Evolutionary conservation across 441 rosid species (phyloP).

Genomic region (Flueggea neowawraea): DNA sequence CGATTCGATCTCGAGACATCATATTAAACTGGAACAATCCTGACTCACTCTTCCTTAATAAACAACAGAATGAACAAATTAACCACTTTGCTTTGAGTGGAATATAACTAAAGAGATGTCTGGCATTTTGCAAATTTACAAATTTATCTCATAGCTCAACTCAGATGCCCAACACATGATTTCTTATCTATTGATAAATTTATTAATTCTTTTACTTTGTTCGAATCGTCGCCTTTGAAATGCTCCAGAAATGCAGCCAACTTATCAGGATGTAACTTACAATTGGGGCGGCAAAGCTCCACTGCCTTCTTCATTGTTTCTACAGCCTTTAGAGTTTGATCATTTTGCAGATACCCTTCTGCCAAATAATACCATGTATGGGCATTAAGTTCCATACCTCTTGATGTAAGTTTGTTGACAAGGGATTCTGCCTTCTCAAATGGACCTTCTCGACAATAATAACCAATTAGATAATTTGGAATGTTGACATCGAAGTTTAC

Average conservation of each 20-base stretch:
- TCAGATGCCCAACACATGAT: constrained; percentile 3
- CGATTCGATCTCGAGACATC: too few relatives aligned
- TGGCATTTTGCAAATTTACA: too few relatives aligned
- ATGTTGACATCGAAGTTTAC: constrained; percentile 24
- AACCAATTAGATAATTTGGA: constrained; percentile 30
- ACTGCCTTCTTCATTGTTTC: constrained; percentile 44
- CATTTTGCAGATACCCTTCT: constrained; percentile 21
- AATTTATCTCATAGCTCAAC: too few relatives aligned
- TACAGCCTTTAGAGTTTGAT: constrained; percentile 33
- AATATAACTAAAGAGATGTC: too few relatives aligned
- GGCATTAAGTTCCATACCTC: constrained; percentile 22
- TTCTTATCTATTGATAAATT: constrained; percentile 28
- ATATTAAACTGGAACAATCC: too few relatives aligned
- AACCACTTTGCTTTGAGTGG: too few relatives aligned
- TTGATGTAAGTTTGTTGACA: constrained; percentile 12
- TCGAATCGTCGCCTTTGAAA: constrained; percentile 26
- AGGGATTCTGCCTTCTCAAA: constrained; percentile 37
- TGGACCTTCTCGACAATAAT: constrained; percentile 37
- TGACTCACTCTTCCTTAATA: too few relatives aligned
- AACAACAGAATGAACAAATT: too few relatives aligned
- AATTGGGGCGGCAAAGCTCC: constrained; percentile 12
- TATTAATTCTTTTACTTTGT: constrained; percentile 27
- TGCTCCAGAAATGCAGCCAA: constrained; percentile 33
- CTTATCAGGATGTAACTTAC: constrained; percentile 28
- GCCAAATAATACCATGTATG: constrained; percentile 39